A percentile compares a stretch with the other conserved stretches of the same genome.
Conservation (phyloP, 495 filamentous ascomycete species). For the Rusavskia elegans region DNA sequence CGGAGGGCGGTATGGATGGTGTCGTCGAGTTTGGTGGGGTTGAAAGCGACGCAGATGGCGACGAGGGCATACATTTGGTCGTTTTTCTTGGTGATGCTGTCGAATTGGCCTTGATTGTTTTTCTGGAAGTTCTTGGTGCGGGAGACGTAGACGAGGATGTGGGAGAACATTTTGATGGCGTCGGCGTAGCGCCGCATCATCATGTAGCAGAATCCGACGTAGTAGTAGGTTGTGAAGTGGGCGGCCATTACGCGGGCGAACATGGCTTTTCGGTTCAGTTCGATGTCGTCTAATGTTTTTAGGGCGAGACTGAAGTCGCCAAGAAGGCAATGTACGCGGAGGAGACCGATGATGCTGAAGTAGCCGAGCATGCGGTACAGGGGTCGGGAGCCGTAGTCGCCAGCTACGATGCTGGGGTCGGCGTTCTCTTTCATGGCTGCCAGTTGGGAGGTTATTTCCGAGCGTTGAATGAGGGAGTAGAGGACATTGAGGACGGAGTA, state of each 20-base stretch:
- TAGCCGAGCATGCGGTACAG: conserved; percentile 97
- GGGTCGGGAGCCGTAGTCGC: conserved; percentile 83
- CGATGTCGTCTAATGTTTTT: conserved; percentile 97
- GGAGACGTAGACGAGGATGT: conserved; percentile 97
- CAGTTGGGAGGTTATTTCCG: conserved; percentile 93
- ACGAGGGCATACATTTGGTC: conserved; percentile 99
- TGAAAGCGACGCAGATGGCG: conserved; percentile 95
- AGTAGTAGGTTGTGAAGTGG: conserved; percentile 99
- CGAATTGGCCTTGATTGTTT: conserved; percentile 62
- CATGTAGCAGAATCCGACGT: conserved; percentile 99
- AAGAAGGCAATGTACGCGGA: conserved; percentile 90
- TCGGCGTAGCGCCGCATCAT: conserved; percentile 99
- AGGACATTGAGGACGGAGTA: conserved; percentile 98
- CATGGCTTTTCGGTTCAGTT: conserved; percentile 99
- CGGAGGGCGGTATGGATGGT: conserved; percentile 95
- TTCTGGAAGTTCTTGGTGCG: conserved; percentile 99
- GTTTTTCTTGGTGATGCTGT: conserved; percentile 97
- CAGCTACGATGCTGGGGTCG: conserved; percentile 68
- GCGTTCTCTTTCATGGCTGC: conserved; percentile 86
- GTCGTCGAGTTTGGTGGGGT: conserved; percentile 91
- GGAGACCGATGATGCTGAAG: conserved; percentile 94
- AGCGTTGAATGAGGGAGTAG: conserved; percentile 95
- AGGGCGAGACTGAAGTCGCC: conserved; percentile 96
- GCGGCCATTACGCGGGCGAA: conserved; percentile 98
- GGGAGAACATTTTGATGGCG: conserved; percentile 98